Evolutionary conservation across 2,329 filamentous ascomycete genomes (phyloP).

Genomic region (Hypoxylon sp.): DNA sequence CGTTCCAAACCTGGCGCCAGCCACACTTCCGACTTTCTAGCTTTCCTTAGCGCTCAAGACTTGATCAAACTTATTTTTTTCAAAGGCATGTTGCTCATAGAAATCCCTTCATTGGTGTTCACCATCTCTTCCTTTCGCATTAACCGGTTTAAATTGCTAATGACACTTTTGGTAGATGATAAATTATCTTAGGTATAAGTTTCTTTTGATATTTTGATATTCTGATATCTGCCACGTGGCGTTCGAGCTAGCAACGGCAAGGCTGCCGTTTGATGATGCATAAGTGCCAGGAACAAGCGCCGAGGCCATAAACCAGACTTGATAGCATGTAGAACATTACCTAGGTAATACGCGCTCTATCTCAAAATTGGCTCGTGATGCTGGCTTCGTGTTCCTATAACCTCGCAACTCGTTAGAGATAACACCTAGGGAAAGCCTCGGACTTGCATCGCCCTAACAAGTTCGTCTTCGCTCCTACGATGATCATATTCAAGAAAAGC

Average conservation of each 20-base stretch:
- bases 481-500: background rate
- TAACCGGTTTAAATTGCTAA: background rate
- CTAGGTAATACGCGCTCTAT: background rate
- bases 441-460: background rate
- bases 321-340: background rate
- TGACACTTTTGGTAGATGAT: background rate
- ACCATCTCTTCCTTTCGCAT: background rate
- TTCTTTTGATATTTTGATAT: no score
- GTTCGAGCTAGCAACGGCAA: background rate
- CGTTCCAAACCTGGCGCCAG: constrained; percentile 21
- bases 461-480: background rate
- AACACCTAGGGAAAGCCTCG: background rate
- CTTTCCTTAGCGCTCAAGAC: background rate
- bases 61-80: background rate
- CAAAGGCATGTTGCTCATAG: constrained; percentile 1
- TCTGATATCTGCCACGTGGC: background rate
- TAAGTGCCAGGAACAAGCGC: background rate
- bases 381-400: background rate
- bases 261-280: background rate
- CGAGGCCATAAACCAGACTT: background rate
- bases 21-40: constrained; percentile 12
- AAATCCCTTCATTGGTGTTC: background rate
- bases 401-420: background rate
- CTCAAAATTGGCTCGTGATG: background rate
- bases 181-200: background rate